phyloP scores from a whole-genome alignment of 129 eudicot genomes.

The Lactuca saligna region DNA sequence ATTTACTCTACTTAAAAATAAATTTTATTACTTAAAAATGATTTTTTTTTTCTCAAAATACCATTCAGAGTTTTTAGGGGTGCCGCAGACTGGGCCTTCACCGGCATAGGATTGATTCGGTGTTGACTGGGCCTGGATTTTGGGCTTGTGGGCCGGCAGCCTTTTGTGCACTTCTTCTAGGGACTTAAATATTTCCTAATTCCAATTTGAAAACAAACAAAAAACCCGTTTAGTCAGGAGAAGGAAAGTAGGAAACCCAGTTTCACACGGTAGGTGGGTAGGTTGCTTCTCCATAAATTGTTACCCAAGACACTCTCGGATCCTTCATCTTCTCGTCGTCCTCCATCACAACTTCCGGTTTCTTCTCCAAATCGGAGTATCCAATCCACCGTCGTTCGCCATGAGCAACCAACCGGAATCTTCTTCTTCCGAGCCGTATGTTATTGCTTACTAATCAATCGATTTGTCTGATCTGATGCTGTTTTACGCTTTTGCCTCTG shows the following conservation, averaged over 20 bases:
- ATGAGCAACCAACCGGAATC: slow-evolving; percentile 56
- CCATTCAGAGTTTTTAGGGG: too few species aligned
- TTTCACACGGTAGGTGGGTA: slow-evolving; percentile 7
- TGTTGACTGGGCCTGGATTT: too few species aligned
- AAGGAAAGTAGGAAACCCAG: slow-evolving; percentile 1
- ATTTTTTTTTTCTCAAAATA: too few species aligned
- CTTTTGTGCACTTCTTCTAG: too few species aligned
- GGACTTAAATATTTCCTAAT: not conserved
- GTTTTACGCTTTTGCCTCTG: not conserved
- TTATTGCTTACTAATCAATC: slow-evolving; percentile 3
- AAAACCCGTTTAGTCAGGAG: slow-evolving; percentile 10
- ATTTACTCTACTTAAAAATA: too few species aligned
- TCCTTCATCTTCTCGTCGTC: not conserved
- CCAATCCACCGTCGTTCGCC: slow-evolving; percentile 3
- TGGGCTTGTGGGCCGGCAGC: too few species aligned
- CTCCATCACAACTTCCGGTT: not conserved
- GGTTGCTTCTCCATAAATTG: slow-evolving; percentile 10
- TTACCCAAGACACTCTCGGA: slow-evolving; percentile 27
- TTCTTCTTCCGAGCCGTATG: slow-evolving; percentile 51
- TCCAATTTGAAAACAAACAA: not conserved
- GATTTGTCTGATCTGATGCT: not conserved
- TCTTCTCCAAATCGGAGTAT: not conserved
- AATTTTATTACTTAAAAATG: too few species aligned
- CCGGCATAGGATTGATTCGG: too few species aligned
- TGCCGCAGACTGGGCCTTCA: too few species aligned